Evolutionary conservation across 176 grass and related monocot genomes (phyloP).

Genomic region (Aegilops longissima): DNA sequence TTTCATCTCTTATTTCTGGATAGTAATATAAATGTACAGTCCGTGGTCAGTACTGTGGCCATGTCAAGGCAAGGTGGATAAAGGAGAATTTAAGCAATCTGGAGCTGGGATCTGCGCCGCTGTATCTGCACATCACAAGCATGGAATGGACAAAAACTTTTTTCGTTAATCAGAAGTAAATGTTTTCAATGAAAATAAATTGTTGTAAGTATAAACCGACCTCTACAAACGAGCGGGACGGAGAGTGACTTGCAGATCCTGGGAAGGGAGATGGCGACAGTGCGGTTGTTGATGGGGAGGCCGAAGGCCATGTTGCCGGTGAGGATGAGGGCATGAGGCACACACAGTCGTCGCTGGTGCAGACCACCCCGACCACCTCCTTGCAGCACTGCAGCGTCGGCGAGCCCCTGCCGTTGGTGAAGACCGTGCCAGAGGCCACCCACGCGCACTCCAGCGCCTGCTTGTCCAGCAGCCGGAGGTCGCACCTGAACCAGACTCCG

Average conservation of each 20-base stretch:
- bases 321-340: slow-evolving; percentile 51
- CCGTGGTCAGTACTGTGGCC: not conserved
- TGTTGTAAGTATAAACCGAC: slow-evolving; percentile 3
- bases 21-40: not conserved
- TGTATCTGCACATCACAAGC: slow-evolving; percentile 22
- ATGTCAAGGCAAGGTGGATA: not conserved
- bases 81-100: slow-evolving; percentile 5
- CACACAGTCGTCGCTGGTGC: slow-evolving; percentile 46
- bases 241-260: slow-evolving; percentile 55
- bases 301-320: slow-evolving; percentile 82
- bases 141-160: not conserved
- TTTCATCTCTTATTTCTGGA: no score
- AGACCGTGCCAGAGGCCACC: no score
- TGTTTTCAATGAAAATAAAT: not conserved
- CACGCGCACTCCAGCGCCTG: no score
- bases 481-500: no score
- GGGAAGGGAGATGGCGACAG: slow-evolving; percentile 67
- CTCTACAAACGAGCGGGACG: slow-evolving; percentile 80
- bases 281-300: slow-evolving; percentile 74
- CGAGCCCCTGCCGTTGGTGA: slow-evolving; percentile 80
- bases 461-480: no score
- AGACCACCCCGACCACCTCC: slow-evolving; percentile 46
- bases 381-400: slow-evolving; percentile 70
- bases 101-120: slow-evolving; percentile 39
- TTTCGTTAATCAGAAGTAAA: not conserved